Evolutionary conservation across 371 early-diverging fungal genomes (phyloP), one percentile per base, ranked within the genome.

Genomic region (Vairimorpha necatrix): DNA sequence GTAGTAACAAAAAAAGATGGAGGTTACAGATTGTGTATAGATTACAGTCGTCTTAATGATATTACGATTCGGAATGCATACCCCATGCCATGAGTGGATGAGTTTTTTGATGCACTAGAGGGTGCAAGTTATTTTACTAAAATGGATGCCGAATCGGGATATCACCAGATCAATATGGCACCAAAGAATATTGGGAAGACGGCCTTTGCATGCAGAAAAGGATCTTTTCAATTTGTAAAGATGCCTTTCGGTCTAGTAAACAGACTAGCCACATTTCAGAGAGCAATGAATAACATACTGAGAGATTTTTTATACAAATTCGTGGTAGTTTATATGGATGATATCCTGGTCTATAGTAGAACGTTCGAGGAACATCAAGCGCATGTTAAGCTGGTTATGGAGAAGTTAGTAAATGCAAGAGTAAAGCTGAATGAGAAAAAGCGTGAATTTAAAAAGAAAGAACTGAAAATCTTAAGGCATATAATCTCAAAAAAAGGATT

Each of bases 61-160:
- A 30, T 74, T 9, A 74, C 74, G 20, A 32, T 67, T 14, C 4
- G 30, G 28, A 56, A 74, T 26, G 63, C 42, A 32, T 67, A 67
- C 36, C 74, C 74, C 53, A 67, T 74, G 26, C 67, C 67, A 7
- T 24, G 30, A 38, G 39, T 74, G 14, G 74, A 74, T 6, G 74
- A 74, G 11, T 34, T 67, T 30, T 26, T 74, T 9, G 56, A 67
- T 54, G 53, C 74, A 0, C 68, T 87, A 0, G 72, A 67, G 18
- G 77, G 76, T 14, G 75, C 84, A 0, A 61, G 24, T 0, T 46
- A 56, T 2, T 87, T 86, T 69, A 71, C 82, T 0, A 77, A 69
- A 0, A 61, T 87, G 22, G 88, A 88, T 78, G 65, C 81, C 7
- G 69, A 80, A 0, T 53, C 69, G 11, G 86, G 87, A 0, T 88